Evolutionary conservation across 2,329 filamentous ascomycete genomes (phyloP), one percentile per base, ranked within the genome.

Genomic region (Colletotrichum lindemuthianum): DNA sequence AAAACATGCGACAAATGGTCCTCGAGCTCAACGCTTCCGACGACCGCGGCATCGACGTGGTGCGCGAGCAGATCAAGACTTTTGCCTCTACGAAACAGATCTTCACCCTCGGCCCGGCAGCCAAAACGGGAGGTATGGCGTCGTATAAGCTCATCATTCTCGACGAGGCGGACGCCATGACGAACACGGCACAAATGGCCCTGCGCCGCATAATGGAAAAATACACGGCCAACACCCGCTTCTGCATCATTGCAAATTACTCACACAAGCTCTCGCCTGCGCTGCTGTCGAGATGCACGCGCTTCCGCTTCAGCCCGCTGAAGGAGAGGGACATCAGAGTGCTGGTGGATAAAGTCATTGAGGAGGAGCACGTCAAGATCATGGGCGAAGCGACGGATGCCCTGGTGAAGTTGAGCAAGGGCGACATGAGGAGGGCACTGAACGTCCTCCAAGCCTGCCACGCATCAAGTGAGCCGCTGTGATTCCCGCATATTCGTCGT

Each of bases 81-180:
- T 99, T 99, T 80, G 95, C 93, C 44, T 96, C 92, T 71, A 99
- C 96, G 8, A 97, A 97, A 78, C 96, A 99, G 75, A 99, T 99
- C 72, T 99, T 99, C 81, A 84, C 80, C 12, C 80, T 86, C 74
- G 88, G 86, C n/a, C 82, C 86, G 45, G 82, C 83, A 8, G 80
- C 85, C 2, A 79, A 79, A 39, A 73, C 83, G 6, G 75, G 75
- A 24, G 72, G 79, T 37, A 78, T 95, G 33, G 92, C 92, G 0
- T 87, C 87, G 4, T 99, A 91, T 83, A 99, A 99, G 82, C 88
- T 99, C 70, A 98, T 99, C 74, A 92, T 99, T 59, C 87, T 99
- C 5, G 96, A 99, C 77, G 96, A 99, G 82, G 96, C 96, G n/a
- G 96, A 99, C 76, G 96, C 96, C 58, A 99, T 99, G 96, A 99